Conservation (phyloP, 257 asterid genomes). For the Cordia subcordata region DNA sequence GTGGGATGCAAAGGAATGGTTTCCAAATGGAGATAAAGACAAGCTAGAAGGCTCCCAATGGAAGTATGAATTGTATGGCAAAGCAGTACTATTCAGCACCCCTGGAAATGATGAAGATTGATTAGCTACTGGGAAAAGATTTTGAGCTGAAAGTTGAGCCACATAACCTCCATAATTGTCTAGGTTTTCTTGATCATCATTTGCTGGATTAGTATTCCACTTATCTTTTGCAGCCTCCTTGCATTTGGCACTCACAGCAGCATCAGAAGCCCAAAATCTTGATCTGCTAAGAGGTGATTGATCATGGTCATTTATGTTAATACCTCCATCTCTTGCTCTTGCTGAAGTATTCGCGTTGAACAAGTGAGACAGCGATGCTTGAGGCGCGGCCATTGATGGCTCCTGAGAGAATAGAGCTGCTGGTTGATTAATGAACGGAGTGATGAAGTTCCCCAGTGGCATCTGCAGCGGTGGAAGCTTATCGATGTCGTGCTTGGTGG, state of each 20-base stretch:
- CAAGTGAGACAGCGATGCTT: constrained; percentile 5
- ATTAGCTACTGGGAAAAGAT: constrained; percentile 39
- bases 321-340: constrained; percentile 3
- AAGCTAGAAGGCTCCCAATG: constrained; percentile 50
- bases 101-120: constrained; percentile 33
- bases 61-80: constrained; percentile 31
- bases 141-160: constrained; percentile 31
- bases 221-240: constrained; percentile 2
- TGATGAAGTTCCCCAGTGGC: constrained; percentile 24
- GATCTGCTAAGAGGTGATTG: no score
- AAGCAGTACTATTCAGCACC: constrained; percentile 7
- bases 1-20: constrained; percentile 26
- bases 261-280: constrained; percentile 1
- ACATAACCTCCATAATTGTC: constrained; percentile 26
- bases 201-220: neutral
- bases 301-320: constrained; percentile 10
- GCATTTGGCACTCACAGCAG: neutral
- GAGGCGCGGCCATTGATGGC: constrained; percentile 1
- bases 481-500: constrained; percentile 47
- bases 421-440: constrained; percentile 20
- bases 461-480: constrained; percentile 63
- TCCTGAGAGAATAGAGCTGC: constrained; percentile 6
- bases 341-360: constrained; percentile 5
- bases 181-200: constrained; percentile 23
- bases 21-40: constrained; percentile 53